phyloP scores from a whole-genome alignment of 371 early-diverging fungal genomes.

The Rhizomucor miehei region DNA sequence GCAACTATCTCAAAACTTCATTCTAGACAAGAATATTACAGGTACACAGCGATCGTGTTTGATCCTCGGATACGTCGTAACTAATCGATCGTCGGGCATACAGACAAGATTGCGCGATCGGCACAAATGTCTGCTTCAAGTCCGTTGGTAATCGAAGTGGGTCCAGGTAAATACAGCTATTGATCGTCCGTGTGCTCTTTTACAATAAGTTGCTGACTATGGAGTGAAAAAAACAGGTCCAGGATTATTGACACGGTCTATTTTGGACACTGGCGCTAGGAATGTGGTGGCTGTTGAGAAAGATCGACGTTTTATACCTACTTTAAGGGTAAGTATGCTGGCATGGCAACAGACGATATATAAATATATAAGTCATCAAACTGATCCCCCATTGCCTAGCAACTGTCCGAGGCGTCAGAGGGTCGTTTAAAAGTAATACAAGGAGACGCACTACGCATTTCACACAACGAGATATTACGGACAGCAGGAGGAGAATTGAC shows the following conservation, averaged over 20 bases:
- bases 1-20: constrained; percentile 82
- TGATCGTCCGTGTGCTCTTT: too few relatives aligned
- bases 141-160: constrained; percentile 79
- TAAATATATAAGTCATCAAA: not conserved
- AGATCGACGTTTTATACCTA: constrained; percentile 72
- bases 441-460: constrained; percentile 66
- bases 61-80: not conserved
- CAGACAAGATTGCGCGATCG: constrained; percentile 69
- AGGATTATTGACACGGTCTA: constrained; percentile 76
- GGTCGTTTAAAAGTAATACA: constrained; percentile 52
- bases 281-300: constrained; percentile 77
- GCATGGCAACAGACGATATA: too few relatives aligned
- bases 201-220: too few relatives aligned
- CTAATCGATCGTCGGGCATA: constrained; percentile 1
- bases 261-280: constrained; percentile 66
- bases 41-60: constrained; percentile 29
- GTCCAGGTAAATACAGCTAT: constrained; percentile 59
- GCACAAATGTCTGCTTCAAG: constrained; percentile 57
- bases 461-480: constrained; percentile 44
- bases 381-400: constrained; percentile 27
- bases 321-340: constrained; percentile 52
- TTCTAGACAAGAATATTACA: constrained; percentile 82
- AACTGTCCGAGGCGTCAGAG: constrained; percentile 62
- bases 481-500: not conserved
- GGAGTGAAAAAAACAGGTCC: constrained; percentile 60